Base-by-base conservation (phyloP, 2,329 filamentous ascomycete species). In the Pyricularia grisea region DNA sequence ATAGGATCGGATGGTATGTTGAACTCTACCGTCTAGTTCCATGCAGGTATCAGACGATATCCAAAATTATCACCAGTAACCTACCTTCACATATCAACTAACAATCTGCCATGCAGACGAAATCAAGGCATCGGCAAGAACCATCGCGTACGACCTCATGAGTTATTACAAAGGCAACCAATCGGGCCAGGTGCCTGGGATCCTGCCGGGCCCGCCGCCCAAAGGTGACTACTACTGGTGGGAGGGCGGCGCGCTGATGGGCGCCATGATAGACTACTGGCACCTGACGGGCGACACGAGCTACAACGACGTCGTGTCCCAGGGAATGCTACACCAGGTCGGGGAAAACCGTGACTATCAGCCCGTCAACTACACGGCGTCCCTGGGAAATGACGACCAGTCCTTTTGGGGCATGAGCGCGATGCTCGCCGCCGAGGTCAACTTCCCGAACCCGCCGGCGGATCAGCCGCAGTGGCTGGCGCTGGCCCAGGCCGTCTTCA, bases 301-400 rank as follows among this genome's bases (percentile, higher is more conserved):
- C 14, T 88, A 87, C 76, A 85, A 87, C 73, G 76, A 79, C 20
- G 75, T 82, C 17, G 77, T 81, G 9, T 79, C 76, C 10, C 74
- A 83, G 71, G 83, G 79, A 2, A 73, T 87, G 60, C 74, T 81
- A 3, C 79, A 79, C 71, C 84, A 87, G 72, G 75, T 78, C 20
- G 84, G 84, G 6, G 76, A 79, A 0, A 79, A 83, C 61, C 72
- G 77, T 58, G 78, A 87, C 73, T 87, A 81, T 76, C 80, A 84
- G 80, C 84, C 84, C 0, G 70, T 72, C 2, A 84, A 84, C 73
- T 77, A 79, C 70, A 80, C 82, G 2, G 77, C 76, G 3, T 76
- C 75, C 2, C 74, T 82, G 58, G 85, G 85, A 66, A 89, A 88
- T 73, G 87, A 88, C 71, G 87, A 88, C 71, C 86, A 88, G 77